Evolutionary conservation across 495 filamentous ascomycete species (phyloP), one percentile per base, ranked within the genome.

Genomic region (Neurospora pannonica): DNA sequence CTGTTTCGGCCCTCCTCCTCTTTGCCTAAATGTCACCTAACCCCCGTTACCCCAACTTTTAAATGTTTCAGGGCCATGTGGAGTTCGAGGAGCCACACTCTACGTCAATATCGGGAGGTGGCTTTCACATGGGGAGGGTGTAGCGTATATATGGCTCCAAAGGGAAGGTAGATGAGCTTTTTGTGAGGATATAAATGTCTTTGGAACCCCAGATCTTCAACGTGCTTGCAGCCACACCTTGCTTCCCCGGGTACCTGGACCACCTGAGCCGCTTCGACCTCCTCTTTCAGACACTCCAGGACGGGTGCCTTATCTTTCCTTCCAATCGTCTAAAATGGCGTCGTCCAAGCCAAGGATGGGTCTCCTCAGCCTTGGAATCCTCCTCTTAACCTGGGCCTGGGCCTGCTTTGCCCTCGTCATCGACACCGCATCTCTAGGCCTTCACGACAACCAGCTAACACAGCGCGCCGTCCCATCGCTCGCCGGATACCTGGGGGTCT

Each of bases 401-500:
- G 31, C 54, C 54, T 9, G 54, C 28, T 19, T 15, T 15, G 42
- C 71, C 28, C 71, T 75, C 38, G 42, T 73, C 46, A n/a, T 73
- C 11, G 48, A 71, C 15, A 72, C 37, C 38, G n/a, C 21, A 40
- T 17, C 31, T 10, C 9, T 38, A 13, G 70, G 37, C 48, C 37
- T 38, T 71, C 34, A 71, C 34, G 73, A 43, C 1, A 38, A 71
- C 6, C 42, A 76, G 15, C 21, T 84, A 5, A 42, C 77, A 13
- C 73, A 60, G 28, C 84, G 82, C 17, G 82, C 82, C n/a, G 84
- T 84, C 71, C 21, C 85, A 0, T 79, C 74, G 69, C 77, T 87
- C 3, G 82, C 82, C 13, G 84, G 85, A 0, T 88, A 88, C 79
- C 75, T 88, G 21, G 86, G 85, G 0, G 86, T 84, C 17, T 87